Base-by-base conservation (phyloP, 164 flowering plant genomes). In the Stephania yunnanensis region DNA sequence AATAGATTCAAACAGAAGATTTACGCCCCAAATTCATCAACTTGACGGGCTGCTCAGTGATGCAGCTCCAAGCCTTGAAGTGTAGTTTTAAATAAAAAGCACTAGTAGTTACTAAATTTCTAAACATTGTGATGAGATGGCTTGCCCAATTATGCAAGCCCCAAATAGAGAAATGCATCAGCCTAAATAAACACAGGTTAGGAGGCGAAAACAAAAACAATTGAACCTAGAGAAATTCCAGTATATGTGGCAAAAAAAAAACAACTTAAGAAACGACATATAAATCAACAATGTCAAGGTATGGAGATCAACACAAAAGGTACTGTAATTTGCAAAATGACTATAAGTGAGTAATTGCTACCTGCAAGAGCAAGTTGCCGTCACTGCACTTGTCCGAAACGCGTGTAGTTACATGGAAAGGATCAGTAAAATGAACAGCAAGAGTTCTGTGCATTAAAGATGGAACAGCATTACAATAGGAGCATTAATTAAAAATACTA, bases 341-440 rank as follows among this genome's bases (percentile, higher is more conserved):
- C 46, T 46, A 70, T 17, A 55, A 36, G 46, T 42, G 17, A 68
- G 36, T 9, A 73, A 30, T 66, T 9, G 31, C 58, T 90, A 93
- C 99, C 96, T 95, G 99, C 83, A 93, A 81, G 72, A 95, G 89
- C 74, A 92, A 78, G 68, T 91, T 87, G 61, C 95, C 98, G 84
- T 89, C 92, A 75, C 79, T 87, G 84, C 95, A 89, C 80, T 87
- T 91, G 77, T 95, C 92, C 11, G 87, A 83, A 73, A 91, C 86
- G 53, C 94, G 92, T 69, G 91, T 89, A 80, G 86, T 89, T 80
- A 95, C 93, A 81, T 89, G 90, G 78, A 95, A 92, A 76, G 99
- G 99, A 29, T 95, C 90, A 46, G 98, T 95, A 74, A 95, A 95
- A 85, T 95, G 99, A 73, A 93, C 88, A 69, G 99, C 97, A 64